Evolutionary conservation across 1,284 basidiomycete species (phyloP), one percentile per base, ranked within the genome.

Genomic region (Puccinia hordei): DNA sequence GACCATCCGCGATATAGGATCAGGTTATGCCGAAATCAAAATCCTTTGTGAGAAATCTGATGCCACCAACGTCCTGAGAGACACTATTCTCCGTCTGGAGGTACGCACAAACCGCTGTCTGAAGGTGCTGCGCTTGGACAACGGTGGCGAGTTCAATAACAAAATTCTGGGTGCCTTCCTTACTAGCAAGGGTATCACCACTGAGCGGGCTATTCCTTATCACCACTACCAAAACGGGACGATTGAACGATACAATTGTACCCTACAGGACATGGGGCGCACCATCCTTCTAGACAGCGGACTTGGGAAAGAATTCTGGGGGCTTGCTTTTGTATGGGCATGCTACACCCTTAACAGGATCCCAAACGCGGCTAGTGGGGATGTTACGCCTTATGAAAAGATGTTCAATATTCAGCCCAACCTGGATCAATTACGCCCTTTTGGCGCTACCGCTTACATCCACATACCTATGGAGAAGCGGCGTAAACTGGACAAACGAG

Each of bases 391-490:
- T 41, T 53, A 46, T 24, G 49, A 77, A 69, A 10, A 5, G 13
- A 30, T 77, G 1, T 69, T 77, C 33, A 10, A n/a, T 15, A 1
- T 17, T 5, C 49, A 65, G 24, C 74, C 74, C 19, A 30, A 51
- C 41, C 33, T 66, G 9, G 65, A 77, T 30, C 46, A 12, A 6
- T 6, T 41, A 12, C 12, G 38, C 12, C 38, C 38, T 12, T 41
- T 41, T 41, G 38, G 38, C 30, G 0, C 27, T 69, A 2, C 13
- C 46, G 22, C 57, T 27, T 44, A 35, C 17, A 44, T 69, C 35
- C 75, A 77, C 49, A 69, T 77, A 24, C 74, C 61, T 8, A 13
- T 2, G 5, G 74, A 77, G 33, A 65, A 65, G 19, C 41, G 49
- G 5, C 27, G 30, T 30, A 77, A 77, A 35, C 63, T 77, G 1